Evolutionary conservation across 169 alveolate genomes (phyloP).

Genomic region (Pseudocohnilembus persalinus): DNA sequence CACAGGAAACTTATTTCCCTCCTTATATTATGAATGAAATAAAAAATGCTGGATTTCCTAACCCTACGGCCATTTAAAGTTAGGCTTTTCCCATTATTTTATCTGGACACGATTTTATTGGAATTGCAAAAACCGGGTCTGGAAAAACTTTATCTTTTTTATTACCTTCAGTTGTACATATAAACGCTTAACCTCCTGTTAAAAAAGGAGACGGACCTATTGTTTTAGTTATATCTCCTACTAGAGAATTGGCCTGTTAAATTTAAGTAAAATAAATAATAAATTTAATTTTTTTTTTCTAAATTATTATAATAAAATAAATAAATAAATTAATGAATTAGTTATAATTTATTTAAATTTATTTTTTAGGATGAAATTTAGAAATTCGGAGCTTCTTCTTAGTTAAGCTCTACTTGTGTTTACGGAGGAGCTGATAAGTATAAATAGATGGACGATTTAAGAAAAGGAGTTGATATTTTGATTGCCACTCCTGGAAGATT

Average conservation of each 20-base stretch:
- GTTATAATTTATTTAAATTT: no score
- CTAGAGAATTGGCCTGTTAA: conserved; percentile 98
- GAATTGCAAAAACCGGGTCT: conserved; percentile 99
- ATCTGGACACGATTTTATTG: conserved; percentile 97
- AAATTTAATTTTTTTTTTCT: conserved; percentile 69
- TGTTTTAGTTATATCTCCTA: conserved; percentile 98
- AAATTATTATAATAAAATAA: conserved; percentile 82
- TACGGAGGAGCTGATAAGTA: conserved; percentile 97
- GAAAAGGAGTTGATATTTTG: conserved; percentile 96
- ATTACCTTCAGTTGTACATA: conserved; percentile 80
- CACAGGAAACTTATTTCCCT: background rate
- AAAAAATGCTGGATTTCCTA: background rate
- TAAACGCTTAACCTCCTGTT: conserved; percentile 31
- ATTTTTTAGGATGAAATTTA: background rate
- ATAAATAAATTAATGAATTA: conserved; percentile 85
- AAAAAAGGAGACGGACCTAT: conserved; percentile 97
- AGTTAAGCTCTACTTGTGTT: conserved; percentile 74
- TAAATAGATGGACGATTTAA: conserved; percentile 83
- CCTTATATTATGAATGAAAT: background rate
- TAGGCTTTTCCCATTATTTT: conserved; percentile 75
- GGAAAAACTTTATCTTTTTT: conserved; percentile 87
- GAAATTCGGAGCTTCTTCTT: conserved; percentile 30
- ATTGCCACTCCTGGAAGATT: conserved; percentile 98
- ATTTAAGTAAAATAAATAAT: conserved; percentile 68
- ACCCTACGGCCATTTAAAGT: background rate